Conservation (phyloP, 768 basidiomycete genomes). For the Clathrus columnatus region DNA sequence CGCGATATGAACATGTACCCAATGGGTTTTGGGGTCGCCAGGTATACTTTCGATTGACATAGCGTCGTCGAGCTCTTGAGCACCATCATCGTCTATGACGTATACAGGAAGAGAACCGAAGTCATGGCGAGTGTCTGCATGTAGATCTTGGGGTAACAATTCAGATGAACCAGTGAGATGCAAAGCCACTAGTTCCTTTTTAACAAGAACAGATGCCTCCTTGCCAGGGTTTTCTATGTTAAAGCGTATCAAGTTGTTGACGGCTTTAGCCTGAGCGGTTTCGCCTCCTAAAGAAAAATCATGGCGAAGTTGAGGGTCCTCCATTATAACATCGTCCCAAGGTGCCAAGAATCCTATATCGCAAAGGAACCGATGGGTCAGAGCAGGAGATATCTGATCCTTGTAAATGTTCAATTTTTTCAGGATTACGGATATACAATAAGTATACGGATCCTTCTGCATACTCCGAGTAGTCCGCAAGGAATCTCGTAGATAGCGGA, state of each 20-base stretch:
- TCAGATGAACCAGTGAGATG: conserved; percentile 52
- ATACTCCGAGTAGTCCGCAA: conserved; percentile 37
- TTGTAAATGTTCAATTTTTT: conserved; percentile 40
- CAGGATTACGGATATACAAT: conserved; percentile 46
- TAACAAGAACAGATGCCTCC: background rate
- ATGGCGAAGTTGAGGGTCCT: conserved; percentile 27
- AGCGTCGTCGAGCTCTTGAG: conserved; percentile 91
- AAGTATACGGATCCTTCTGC: conserved; percentile 56
- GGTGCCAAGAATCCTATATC: conserved; percentile 69
- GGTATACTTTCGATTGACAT: conserved; percentile 70
- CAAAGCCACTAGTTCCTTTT: background rate
- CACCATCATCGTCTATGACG: conserved; percentile 72
- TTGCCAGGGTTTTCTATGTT: background rate
- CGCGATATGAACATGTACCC: conserved; percentile 90
- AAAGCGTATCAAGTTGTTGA: conserved; percentile 1
- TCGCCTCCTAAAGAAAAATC: conserved; percentile 11
- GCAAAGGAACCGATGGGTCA: conserved; percentile 42
- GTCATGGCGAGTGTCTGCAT: conserved; percentile 72
- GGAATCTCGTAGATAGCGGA: conserved; percentile 50
- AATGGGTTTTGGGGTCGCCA: conserved; percentile 47
- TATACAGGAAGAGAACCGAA: conserved; percentile 76
- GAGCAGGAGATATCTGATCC: conserved; percentile 23
- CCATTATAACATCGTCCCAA: conserved; percentile 64
- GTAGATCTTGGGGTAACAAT: conserved; percentile 51
- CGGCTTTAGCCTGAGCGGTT: background rate